Evolutionary conservation across 2,329 filamentous ascomycete genomes (phyloP), one percentile per base, ranked within the genome.

Genomic region (Davidsoniella eucalypti): DNA sequence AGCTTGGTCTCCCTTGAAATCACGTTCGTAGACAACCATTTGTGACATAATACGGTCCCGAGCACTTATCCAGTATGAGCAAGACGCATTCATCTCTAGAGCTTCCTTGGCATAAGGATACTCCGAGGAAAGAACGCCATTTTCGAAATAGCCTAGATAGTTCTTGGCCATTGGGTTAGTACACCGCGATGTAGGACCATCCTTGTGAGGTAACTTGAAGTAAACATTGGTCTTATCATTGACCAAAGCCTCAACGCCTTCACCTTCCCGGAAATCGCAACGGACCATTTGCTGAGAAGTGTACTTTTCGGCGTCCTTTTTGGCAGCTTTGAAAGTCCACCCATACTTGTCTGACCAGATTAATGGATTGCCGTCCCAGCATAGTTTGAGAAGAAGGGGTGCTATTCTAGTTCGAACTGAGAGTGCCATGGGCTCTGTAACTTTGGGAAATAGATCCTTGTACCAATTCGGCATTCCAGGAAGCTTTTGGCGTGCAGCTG

Each of bases 1-100:
- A 54, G 38, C 56, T 52, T 58, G 55, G 36, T 39, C 58, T 26
- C 52, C 52, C 37, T 52, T 51, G 21, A 56, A 44, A 37, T 93
- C 80, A 33, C 80, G 70, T 53, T 87, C 73, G 61, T 94, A 95
- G 1, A 98, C 84, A 2, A 94, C 88, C 73, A 96, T 85, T 60
- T 98, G 92, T n/a, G 82, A 84, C 72, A 70, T 90, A 64, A 98
- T 98, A 46, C 92, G 74, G 60, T 94, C 87, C 54, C 92, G 76
- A 14, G 92, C 88, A 59, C 87, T 94, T 58, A 98, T 96, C 92
- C 93, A 98, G 65, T 98, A 98, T 0, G 90, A 96, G 62, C 93
- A 98, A 0, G 87, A 94, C 0, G 92, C 87, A 58, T 98, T 98
- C 92, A 98, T 98, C 58, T 96, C 84, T 41, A 98, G 69, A 0